Evolutionary conservation across 2,329 filamentous ascomycete species (phyloP).

Genomic region (Colletotrichum sp.): DNA sequence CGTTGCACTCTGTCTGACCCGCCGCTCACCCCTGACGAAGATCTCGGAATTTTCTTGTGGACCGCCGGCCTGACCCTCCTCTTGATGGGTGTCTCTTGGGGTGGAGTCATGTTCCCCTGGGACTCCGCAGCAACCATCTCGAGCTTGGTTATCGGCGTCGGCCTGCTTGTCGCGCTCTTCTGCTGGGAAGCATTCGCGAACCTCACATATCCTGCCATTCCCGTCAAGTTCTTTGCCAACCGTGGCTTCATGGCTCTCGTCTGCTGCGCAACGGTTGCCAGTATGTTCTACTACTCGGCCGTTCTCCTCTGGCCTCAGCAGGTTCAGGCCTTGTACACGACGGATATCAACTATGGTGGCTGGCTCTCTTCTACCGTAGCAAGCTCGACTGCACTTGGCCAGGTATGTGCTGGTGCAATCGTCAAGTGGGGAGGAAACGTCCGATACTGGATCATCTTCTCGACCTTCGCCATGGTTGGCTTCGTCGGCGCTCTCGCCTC

Average conservation of each 20-base stretch:
- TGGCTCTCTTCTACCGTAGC: conserved; percentile 42
- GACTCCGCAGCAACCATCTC: conserved; percentile 42
- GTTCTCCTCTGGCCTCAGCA: conserved; percentile 41
- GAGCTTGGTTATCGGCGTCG: conserved; percentile 38
- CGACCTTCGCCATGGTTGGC: conserved; percentile 40
- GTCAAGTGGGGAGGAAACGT: conserved; percentile 38
- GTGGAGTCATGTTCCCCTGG: conserved; percentile 47
- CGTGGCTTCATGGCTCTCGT: conserved; percentile 40
- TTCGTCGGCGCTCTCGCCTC: conserved; percentile 37
- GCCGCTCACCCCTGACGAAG: not conserved
- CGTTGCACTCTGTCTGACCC: not conserved
- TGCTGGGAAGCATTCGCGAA: conserved; percentile 38
- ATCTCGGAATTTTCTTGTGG: conserved; percentile 50
- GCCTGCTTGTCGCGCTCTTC: conserved; percentile 38
- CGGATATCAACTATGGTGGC: conserved; percentile 36
- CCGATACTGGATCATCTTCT: conserved; percentile 40
- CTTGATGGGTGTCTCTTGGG: conserved; percentile 51
- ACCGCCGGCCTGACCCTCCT: conserved; percentile 48
- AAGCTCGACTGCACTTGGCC: conserved; percentile 36
- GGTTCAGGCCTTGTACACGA: conserved; percentile 36
- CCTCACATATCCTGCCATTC: conserved; percentile 39
- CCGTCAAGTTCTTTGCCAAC: conserved; percentile 40
- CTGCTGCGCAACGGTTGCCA: conserved; percentile 37
- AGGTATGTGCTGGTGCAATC: conserved; percentile 34
- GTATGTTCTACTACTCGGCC: conserved; percentile 36